Evolutionary conservation across 305 asterid genomes (phyloP), one percentile per base, ranked within the genome.

Genomic region (Ilex paraguariensis): DNA sequence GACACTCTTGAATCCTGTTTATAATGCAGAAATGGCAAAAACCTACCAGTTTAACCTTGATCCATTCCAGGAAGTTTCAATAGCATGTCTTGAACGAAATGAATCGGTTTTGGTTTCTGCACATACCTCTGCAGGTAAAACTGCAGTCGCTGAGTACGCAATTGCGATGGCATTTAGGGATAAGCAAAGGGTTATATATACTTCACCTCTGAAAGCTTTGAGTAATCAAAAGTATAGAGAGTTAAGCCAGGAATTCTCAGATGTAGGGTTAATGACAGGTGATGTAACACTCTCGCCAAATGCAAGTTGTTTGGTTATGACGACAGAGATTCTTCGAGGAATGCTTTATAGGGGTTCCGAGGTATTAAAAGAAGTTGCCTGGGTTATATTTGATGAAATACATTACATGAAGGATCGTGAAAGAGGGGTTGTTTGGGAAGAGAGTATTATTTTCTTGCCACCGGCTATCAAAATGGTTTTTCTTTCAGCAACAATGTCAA

Each of bases 341-440:
- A 93, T 93, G 97, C 89, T 93, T 56, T 93, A 93, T 65, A 87
- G 97, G 75, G 99, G 99, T 62, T 93, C 99, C 14, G 99, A 93
- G 84, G 96, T 93, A 55, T 72, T 93, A 81, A 93, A 90, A 79
- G 99, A 93, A 68, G 97, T 93, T 71, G 95, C 99, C 16, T 93
- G 99, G 99, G 99, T 93, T 70, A 84, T 93, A 79, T 93, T 93
- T 74, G 99, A 93, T 69, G 99, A 93, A 84, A 93, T 93, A 68
- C 99, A 93, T 79, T 93, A 93, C 72, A 93, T 93, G 99, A 93
- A 93, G 81, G 99, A 93, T 73, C 90, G 99, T 12, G 99, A 93
- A 70, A 80, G 99, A 74, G 99, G 97, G 17, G 97, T 93, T 54
- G 99, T 93, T 68, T 93, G 99, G 97, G 99, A 93, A 75, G 99